Evolutionary conservation across 371 early-diverging fungal genomes (phyloP), one percentile per base, ranked within the genome.

Genomic region (Furculomyces boomerangus): DNA sequence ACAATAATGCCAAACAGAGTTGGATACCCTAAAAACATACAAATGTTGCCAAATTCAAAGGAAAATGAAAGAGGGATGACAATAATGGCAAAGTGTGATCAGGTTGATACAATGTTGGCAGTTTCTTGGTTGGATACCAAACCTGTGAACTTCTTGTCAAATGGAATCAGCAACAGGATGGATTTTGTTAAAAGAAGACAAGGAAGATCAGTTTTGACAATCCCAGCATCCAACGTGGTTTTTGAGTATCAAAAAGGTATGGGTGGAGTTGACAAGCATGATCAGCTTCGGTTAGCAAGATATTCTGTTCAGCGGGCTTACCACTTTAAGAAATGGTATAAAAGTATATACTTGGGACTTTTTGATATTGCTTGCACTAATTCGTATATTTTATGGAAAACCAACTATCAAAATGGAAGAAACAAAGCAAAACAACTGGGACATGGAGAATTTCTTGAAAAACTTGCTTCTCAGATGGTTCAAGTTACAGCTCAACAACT

Each of bases 341-440:
- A 35, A 46, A 18, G 50, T 29, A 29, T 22, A 29, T 46, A 39
- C 16, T 35, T 35, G 16, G 35, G 35, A 16, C 35, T 35, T 10
- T 35, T 35, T 35, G 31, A 55, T 48, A 13, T 54, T 35, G 31
- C 24, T 13, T 8, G 25, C 30, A 18, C n/a, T 32, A 31, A 50
- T 26, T 10, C 30, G 55, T 45, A 32, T 52, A 29, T 28, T 57
- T 31, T 57, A 49, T 32, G 39, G 29, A 57, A 55, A 40, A 40
- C 22, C 46, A 51, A 22, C 54, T 25, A 56, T 28, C 27, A 53
- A 30, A 53, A 37, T 41, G 16, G 16, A 35, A 35, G 35, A 35
- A 10, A 35, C 35, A 35, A 35, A 16, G 10, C 16, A 10, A 35
- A 35, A 10, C 7, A 35, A 10, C 16, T 35, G 16, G 7, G 10